Base-by-base conservation (phyloP, 2,329 filamentous ascomycete genomes). In the Ramularia endophylla region DNA sequence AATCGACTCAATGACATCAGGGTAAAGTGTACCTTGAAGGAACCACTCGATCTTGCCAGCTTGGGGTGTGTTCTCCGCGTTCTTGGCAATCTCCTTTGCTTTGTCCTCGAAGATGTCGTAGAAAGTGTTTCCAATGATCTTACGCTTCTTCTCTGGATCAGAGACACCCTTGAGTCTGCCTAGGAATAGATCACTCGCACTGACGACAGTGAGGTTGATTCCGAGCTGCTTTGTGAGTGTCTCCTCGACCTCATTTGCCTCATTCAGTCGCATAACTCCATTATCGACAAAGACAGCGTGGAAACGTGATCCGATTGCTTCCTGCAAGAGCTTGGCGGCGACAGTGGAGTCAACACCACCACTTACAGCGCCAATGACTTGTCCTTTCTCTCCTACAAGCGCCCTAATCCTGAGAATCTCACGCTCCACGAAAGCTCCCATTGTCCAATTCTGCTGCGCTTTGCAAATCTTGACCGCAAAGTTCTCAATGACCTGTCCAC, bases 261-360 rank as follows among this genome's bases (percentile, higher is more conserved):
- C 92, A 59, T 95, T 82, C 20, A 92, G 73, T 28, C 92, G 80
- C 75, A 98, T 81, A 38, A 87, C 72, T 48, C 87, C 88, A 52
- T 85, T 95, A 67, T 97, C 83, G 6, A 95, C 80, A 15, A 95
- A 75, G 3, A 94, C 78, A 12, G 87, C 87, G 53, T 89, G 77
- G 70, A 95, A 94, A 12, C 88, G 77, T 59, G 88, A 81, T 17
- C 84, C 81, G 59, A 95, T 95, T 5, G 88, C 88, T 58, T 87
- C 80, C 52, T 83, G 74, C 85, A 94, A 90, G 15, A 95, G 73
- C 64, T 81, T 85, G 0, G 87, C 86, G 2, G 83, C 88, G 8
- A 95, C 89, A 2, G 89, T 95, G 8, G 79, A 85, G 65, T 95
- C 89, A 12, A 95, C 89, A 57, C 89, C 89, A 51, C 89, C 88